These are phyloP conservation scores for Trametes pubescens DNA, from an alignment of 1,284 basidiomycete genomes.

Conservation along the genomic window DNA sequence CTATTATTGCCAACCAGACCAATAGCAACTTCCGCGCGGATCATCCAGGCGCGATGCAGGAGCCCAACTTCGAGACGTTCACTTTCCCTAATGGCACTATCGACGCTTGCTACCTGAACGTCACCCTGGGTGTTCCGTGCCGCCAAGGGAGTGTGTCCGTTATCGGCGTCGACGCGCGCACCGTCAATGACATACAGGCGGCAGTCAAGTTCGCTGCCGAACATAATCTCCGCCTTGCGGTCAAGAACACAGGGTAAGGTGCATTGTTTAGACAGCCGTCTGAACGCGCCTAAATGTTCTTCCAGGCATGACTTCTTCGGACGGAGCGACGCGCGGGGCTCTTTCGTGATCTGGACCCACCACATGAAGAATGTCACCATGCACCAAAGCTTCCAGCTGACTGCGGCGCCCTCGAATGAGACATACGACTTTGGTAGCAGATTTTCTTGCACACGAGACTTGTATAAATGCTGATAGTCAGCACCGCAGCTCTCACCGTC, in stretches of 20 bases:
- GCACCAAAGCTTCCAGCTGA: conserved; percentile 41
- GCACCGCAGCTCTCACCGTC: conserved; percentile 46
- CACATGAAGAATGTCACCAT: conserved; percentile 37
- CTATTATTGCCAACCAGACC: conserved; percentile 38
- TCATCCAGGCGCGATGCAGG: conserved; percentile 50
- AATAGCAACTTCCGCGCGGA: conserved; percentile 51
- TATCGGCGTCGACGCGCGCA: conserved; percentile 51
- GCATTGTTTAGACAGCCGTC: too few relatives aligned
- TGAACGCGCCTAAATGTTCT: background rate
- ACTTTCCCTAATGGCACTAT: conserved; percentile 50
- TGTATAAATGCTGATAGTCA: background rate
- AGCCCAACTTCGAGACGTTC: conserved; percentile 51
- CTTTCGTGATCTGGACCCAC: conserved; percentile 40
- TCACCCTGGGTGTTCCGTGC: conserved; percentile 48
- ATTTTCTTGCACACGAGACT: background rate
- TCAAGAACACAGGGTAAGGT: conserved; percentile 57
- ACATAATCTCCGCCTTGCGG: conserved; percentile 50
- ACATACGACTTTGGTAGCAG: conserved; percentile 28
- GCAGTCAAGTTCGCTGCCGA: conserved; percentile 50
- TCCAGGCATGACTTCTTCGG: conserved; percentile 38
- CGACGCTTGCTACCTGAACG: conserved; percentile 51
- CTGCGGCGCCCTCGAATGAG: conserved; percentile 21
- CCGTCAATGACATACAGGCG: conserved; percentile 47
- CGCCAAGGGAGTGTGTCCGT: conserved; percentile 53
- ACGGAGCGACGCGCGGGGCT: conserved; percentile 33